phyloP scores from a whole-genome alignment of 441 rosid species.

The Populus trichocarpa region DNA sequence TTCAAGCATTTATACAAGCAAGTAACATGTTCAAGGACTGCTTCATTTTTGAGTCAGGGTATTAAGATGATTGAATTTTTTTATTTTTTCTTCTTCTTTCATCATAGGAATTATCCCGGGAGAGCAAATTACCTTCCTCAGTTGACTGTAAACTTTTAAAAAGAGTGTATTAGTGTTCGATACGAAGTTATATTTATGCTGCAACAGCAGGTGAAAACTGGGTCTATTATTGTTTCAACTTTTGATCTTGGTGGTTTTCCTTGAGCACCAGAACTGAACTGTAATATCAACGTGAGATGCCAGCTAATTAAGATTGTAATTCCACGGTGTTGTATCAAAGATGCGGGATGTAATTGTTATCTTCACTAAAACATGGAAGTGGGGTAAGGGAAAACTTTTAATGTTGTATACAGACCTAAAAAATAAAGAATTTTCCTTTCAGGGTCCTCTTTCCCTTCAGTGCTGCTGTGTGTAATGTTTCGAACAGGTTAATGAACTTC shows the following conservation, averaged over 20 bases:
- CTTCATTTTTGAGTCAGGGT: neutral
- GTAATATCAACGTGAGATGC: neutral
- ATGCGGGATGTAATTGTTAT: neutral
- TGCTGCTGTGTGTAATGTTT: neutral
- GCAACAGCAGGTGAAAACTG: neutral
- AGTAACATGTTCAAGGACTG: neutral
- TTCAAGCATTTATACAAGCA: neutral
- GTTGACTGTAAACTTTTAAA: neutral
- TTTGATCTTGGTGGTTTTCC: neutral
- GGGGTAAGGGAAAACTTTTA: neutral
- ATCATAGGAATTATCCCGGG: neutral
- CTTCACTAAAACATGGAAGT: neutral
- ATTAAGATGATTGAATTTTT: neutral
- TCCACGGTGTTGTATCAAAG: neutral
- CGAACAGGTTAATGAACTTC: neutral
- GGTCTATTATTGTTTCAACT: neutral
- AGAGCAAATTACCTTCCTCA: neutral
- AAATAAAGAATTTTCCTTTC: neutral
- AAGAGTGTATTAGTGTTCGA: neutral
- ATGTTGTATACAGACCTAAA: neutral
- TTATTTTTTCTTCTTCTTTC: neutral
- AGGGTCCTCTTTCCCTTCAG: neutral
- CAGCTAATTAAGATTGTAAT: neutral
- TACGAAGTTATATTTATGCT: neutral
- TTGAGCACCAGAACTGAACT: neutral